A percentile compares a stretch with the other conserved stretches of the same genome.
phyloP scores from a whole-genome alignment of 2,329 filamentous ascomycete genomes.

The Arthrobotrys sinensis region DNA sequence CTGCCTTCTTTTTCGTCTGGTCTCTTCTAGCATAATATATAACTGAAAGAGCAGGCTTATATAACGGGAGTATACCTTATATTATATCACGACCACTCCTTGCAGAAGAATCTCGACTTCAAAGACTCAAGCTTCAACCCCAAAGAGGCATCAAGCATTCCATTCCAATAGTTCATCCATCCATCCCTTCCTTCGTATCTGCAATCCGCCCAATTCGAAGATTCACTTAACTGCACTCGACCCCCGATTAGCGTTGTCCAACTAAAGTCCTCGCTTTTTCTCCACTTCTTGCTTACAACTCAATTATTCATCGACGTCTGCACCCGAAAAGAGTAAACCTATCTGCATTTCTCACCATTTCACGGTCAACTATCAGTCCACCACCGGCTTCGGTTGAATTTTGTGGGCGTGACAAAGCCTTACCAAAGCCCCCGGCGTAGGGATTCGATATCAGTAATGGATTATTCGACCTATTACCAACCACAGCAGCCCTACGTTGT shows the following conservation, averaged over 20 bases:
- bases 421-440: conserved; percentile 41
- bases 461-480: conserved; percentile 62
- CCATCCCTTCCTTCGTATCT: conserved; percentile 4
- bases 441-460: conserved; percentile 53
- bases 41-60: conserved; percentile 2
- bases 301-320: conserved; percentile 60
- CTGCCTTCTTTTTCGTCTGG: conserved; percentile 41
- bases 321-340: conserved; percentile 59
- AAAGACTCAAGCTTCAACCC: conserved; percentile 1
- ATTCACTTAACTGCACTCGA: conserved; percentile 6
- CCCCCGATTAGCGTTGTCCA: conserved; percentile 52
- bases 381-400: conserved; percentile 33
- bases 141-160: conserved; percentile 3
- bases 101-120: background rate
- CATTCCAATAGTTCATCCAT: conserved; percentile 10
- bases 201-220: conserved; percentile 22
- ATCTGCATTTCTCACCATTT: conserved; percentile 42
- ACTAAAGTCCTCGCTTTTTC: conserved; percentile 56
- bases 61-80: conserved; percentile 7
- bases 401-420: conserved; percentile 50
- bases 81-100: conserved; percentile 20
- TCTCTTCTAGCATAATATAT: conserved; percentile 8
- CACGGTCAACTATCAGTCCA: conserved; percentile 40
- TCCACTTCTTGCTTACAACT: conserved; percentile 61
- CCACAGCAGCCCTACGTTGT: conserved; percentile 50